These are phyloP conservation scores for Phytophthora cactorum DNA, from an alignment of 352 stramenopile genomes.

Conservation along the genomic window DNA sequence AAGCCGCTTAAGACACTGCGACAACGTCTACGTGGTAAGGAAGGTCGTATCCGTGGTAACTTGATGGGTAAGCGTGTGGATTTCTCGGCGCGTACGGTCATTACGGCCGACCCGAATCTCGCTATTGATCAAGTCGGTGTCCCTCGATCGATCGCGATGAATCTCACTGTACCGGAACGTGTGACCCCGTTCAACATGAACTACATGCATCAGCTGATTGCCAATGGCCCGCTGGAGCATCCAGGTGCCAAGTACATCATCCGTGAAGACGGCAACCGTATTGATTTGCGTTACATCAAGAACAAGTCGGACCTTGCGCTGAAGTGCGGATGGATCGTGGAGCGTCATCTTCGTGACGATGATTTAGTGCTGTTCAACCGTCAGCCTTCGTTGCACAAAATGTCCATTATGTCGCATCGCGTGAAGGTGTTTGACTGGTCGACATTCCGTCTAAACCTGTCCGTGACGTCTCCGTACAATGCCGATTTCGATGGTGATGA, in stretches of 20 bases:
- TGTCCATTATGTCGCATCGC: slow-evolving; percentile 99
- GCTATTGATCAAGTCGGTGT: slow-evolving; percentile 99
- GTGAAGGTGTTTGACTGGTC: slow-evolving; percentile 99
- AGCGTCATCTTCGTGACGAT: slow-evolving; percentile 98
- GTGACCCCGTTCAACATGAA: slow-evolving; percentile 99
- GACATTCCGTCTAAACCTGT: slow-evolving; percentile 99
- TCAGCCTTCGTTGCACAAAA: slow-evolving; percentile 99
- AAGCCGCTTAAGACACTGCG: slow-evolving; percentile 98
- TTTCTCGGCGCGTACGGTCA: slow-evolving; percentile 99
- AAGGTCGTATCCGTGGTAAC: slow-evolving; percentile 99
- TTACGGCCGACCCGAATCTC: slow-evolving; percentile 99
- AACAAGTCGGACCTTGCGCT: slow-evolving; percentile 96
- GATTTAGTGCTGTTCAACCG: slow-evolving; percentile 99
- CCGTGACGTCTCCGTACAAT: slow-evolving; percentile 98
- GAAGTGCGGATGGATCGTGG: slow-evolving; percentile 98
- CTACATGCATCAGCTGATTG: slow-evolving; percentile 95
- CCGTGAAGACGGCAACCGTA: slow-evolving; percentile 95
- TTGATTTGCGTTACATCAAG: slow-evolving; percentile 98
- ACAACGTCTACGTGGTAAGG: slow-evolving; percentile 96
- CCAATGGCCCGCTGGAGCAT: slow-evolving; percentile 96
- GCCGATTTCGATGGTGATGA: slow-evolving; percentile 99
- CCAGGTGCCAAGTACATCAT: slow-evolving; percentile 99
- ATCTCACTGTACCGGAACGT: slow-evolving; percentile 97
- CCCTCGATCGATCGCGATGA: slow-evolving; percentile 98
- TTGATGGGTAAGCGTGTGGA: slow-evolving; percentile 99